Evolutionary conservation across 2,329 filamentous ascomycete species (phyloP), one percentile per base, ranked within the genome.

Genomic region (Bipolaris sorokiniana): DNA sequence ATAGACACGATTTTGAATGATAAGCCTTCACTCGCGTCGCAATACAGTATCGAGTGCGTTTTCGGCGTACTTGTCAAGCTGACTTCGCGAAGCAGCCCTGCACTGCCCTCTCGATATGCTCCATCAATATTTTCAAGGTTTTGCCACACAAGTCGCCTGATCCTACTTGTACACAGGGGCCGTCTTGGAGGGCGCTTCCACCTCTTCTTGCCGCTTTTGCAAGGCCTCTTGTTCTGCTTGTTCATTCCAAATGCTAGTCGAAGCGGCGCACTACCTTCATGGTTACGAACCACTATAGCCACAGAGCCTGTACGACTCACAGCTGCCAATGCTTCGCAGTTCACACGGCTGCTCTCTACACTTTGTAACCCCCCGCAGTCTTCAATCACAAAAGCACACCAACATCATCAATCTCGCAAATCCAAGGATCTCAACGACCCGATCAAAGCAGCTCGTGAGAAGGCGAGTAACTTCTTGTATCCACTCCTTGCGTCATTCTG

Each of bases 361-460:
- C 80, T 88, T 48, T 86, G 84, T 75, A 84, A 86, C 51, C 86
- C 86, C 0, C 85, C 86, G 0, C 81, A 84, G 44, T 84, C 83
- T 0, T 81, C 83, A 1, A 82, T 86, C 4, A 76, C 81, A 13
- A 77, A 79, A 34, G 56, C 65, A 7, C 76, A 76, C 44, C 77
- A 80, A 15, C 63, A 64, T 28, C 63, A 56, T 31, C 40, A 59
- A 13, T 61, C 61, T 11, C 55, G 63, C 45, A 72, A 68, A 11
- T 60, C 65, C 6, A 67, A 65, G n/a, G 77, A 77, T 1, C 80
- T 89, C 23, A 83, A 82, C 23, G 86, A 88, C 60, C 82, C 84
- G 55, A 83, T 84, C 11, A 85, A 85, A 64, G 84, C 83, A 54
- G 84, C 85, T 7, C 82, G 84, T 62, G 81, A 82, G 28, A 81